Evolutionary conservation across 371 early-diverging fungal genomes (phyloP), one percentile per base, ranked within the genome.

Genomic region (Actinomortierella wolfii): DNA sequence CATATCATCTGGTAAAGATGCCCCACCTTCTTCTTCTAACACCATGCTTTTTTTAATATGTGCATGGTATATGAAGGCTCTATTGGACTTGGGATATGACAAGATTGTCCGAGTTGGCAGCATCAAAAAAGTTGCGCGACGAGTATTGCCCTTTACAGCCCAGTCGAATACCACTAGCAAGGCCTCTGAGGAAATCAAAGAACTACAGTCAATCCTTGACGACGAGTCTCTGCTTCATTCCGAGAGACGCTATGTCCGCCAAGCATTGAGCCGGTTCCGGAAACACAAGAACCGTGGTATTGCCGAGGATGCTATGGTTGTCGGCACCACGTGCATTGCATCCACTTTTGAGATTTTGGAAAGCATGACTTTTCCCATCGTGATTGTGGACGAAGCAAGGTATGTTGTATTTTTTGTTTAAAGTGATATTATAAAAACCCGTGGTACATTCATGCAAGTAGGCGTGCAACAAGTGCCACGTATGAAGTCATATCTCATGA

Each of bases 311-410:
- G 79, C 88, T 1, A 81, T 86, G 51, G 88, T 93, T 1, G 84
- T 92, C 15, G 92, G 68, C 56, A 59, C 88, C 0, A 96, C 96
- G 0, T 94, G 94, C 48, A 77, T 89, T 47, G 90, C 96, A 0
- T 87, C 94, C 0, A 73, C 79, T 0, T 89, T 91, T 65, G 93
- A 92, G n/a, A 67, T 83, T 1, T 75, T 96, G 48, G 81, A 84
- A 18, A 61, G 77, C 4, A 56, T 77, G 9, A 51, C 75, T 0
- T 90, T 90, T 56, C 86, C 91, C 0, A 76, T 95, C 25, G 85
- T 94, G 9, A 80, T 97, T 13, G 78, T 97, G 3, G 98, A 97
- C 68, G 98, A 97, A 71, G 88, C 90, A 9, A 90, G 91, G 40
- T 62, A n/a, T n/a, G n/a, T n/a, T n/a, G n/a, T n/a, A n/a, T n/a